Base-by-base conservation (phyloP, 164 flowering plant species). In the Nymphaea thermarum region DNA sequence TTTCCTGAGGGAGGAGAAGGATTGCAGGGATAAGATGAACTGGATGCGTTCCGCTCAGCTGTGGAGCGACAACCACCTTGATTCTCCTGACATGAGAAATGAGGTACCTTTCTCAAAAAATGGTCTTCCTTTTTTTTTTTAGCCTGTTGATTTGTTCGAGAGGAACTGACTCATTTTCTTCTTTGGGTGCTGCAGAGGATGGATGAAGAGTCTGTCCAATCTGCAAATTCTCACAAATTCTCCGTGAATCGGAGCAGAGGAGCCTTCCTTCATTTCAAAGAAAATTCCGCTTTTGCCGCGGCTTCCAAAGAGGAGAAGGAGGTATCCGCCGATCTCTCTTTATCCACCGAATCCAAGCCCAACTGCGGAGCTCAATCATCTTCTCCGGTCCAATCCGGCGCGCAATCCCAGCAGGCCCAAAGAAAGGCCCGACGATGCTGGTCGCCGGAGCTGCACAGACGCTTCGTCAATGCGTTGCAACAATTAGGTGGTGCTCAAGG, bases 401-500 rank as follows among this genome's bases (percentile, higher is more conserved):
- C 57, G 14, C 57, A 51, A 51, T 15, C 57, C 36, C 36, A 25
- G 15, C 57, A 51, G 57, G 8, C 57, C 8, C 18, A 75, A 43
- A 79, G 93, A 84, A 94, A 94, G 76, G 87, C 83, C 63, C 82
- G 99, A 75, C 77, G 98, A 69, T 91, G 93, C 77, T 94, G 97
- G 99, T 91, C 97, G 2, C 89, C 93, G 5, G 95, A 94, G 69
- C 76, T 94, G 76, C 98, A 94, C 71, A 73, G 88, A n/a, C 77
- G 89, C 4, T 94, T 94, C 60, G 84, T 88, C 25, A 79, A 65
- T 74, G 93, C 95, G 44, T 79, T 94, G 74, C 85, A 90, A 51
- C 83, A 91, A 64, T 88, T 94, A 64, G 97, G 98, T 42, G 97
- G 98, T 57, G 71, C 89, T 6, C 87, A 86, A 80, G 96, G 98